Conservation (phyloP, 495 filamentous ascomycete genomes). For the Xylaria acuta region DNA sequence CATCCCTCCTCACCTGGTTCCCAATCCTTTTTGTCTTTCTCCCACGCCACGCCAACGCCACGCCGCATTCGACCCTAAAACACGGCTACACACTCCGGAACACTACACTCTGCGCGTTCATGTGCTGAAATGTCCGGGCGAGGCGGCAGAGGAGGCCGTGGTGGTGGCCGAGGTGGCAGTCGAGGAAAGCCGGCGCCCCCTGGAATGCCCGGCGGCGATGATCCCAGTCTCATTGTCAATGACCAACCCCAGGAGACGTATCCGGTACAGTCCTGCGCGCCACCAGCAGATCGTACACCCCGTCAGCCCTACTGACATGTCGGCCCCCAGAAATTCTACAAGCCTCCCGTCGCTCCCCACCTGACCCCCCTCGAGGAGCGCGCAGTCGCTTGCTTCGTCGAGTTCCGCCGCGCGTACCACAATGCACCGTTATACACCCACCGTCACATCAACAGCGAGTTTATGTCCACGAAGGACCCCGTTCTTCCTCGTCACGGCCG, state of each 20-base stretch:
- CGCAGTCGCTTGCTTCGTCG: conserved; percentile 52
- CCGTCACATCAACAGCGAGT: conserved; percentile 29
- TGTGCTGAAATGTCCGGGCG: conserved; percentile 38
- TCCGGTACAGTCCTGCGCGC: conserved; percentile 28
- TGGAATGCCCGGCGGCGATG: conserved; percentile 44
- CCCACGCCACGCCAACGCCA: background rate
- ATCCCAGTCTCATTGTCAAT: conserved; percentile 38
- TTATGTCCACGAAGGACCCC: conserved; percentile 21
- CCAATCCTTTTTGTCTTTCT: background rate
- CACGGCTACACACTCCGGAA: background rate
- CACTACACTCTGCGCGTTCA: conserved; percentile 16
- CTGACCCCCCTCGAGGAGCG: conserved; percentile 50
- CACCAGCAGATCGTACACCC: background rate
- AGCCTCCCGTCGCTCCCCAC: conserved; percentile 47
- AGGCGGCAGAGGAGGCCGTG: conserved; percentile 38
- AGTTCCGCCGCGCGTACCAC: conserved; percentile 56
- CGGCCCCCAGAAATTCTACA: conserved; percentile 43
- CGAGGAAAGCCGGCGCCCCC: conserved; percentile 34
- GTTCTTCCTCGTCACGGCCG: conserved; percentile 51
- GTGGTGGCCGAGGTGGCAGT: conserved; percentile 44
- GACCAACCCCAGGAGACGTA: conserved; percentile 41
- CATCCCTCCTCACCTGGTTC: background rate
- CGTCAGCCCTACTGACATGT: conserved; percentile 9
- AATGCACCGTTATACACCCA: conserved; percentile 58
- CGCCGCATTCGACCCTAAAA: background rate